Evolutionary conservation across 2,329 filamentous ascomycete genomes (phyloP).

Genomic region (Pyrenophora tritici-repentis): DNA sequence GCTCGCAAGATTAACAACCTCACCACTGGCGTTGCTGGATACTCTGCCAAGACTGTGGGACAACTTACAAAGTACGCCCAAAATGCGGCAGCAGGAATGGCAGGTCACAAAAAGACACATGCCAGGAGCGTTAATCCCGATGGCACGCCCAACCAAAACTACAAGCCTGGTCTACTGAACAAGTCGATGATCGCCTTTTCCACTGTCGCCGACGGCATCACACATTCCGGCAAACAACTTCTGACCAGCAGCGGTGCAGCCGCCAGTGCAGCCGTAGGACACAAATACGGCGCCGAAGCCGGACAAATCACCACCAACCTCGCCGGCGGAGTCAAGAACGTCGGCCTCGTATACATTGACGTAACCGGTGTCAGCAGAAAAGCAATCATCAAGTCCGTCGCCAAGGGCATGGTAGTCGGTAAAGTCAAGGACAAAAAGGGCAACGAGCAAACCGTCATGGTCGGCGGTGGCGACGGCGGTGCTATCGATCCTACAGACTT

Average conservation of each 20-base stretch:
- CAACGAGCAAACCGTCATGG: slow-evolving; percentile 66
- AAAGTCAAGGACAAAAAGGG: slow-evolving; percentile 76
- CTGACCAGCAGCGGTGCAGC: slow-evolving; percentile 75
- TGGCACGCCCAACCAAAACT: slow-evolving; percentile 65
- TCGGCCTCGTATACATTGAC: slow-evolving; percentile 96
- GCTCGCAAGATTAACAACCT: slow-evolving; percentile 90
- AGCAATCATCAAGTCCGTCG: slow-evolving; percentile 91
- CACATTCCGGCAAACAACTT: slow-evolving; percentile 80
- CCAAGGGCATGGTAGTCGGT: slow-evolving; percentile 90
- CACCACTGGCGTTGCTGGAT: slow-evolving; percentile 74
- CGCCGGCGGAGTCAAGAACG: slow-evolving; percentile 90
- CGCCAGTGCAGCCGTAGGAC: slow-evolving; percentile 84
- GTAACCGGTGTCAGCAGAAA: slow-evolving; percentile 88
- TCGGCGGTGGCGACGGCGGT: slow-evolving; percentile 68
- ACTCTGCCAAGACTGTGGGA: slow-evolving; percentile 86
- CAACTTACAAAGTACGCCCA: slow-evolving; percentile 83
- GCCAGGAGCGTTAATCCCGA: slow-evolving; percentile 70
- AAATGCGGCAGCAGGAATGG: slow-evolving; percentile 79
- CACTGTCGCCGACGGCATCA: slow-evolving; percentile 90
- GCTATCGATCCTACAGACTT: slow-evolving; percentile 48
- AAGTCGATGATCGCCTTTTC: slow-evolving; percentile 96
- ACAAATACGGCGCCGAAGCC: slow-evolving; percentile 86
- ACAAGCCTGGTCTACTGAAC: slow-evolving; percentile 92
- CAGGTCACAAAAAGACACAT: slow-evolving; percentile 64
- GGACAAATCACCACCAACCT: slow-evolving; percentile 75